Conservation (phyloP, 2,329 filamentous ascomycete species). For the Epichloe scottii region DNA sequence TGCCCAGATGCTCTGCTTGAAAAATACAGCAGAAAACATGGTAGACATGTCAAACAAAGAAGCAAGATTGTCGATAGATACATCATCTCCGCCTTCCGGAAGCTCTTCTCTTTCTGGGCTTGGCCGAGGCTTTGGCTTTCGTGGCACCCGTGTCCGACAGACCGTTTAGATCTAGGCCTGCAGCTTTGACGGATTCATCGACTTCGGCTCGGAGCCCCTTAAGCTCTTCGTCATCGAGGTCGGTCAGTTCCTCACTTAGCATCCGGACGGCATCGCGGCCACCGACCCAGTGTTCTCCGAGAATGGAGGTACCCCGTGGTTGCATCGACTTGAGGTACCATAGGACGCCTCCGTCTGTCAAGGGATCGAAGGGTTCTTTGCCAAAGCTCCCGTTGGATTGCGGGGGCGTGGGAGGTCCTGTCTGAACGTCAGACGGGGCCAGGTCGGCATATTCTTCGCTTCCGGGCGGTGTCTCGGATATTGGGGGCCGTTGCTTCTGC, state of each 20-base stretch:
- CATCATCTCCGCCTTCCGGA: constrained; percentile 22
- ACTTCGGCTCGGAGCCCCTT: constrained; percentile 52
- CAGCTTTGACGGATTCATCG: constrained; percentile 26
- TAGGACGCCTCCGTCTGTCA: constrained; percentile 65
- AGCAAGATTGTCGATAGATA: not conserved
- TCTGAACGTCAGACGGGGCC: constrained; percentile 16
- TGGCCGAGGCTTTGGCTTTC: constrained; percentile 17
- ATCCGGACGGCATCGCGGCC: constrained; percentile 53
- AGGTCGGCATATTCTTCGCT: constrained; percentile 31
- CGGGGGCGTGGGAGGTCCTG: constrained; percentile 51
- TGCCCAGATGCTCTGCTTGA: not conserved
- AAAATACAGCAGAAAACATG: not conserved
- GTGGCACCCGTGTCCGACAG: constrained; percentile 7
- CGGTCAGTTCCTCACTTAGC: constrained; percentile 79
- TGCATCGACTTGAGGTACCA: constrained; percentile 83
- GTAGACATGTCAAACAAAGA: not conserved
- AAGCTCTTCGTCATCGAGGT: constrained; percentile 84
- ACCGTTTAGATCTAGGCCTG: constrained; percentile 13
- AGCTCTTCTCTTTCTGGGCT: constrained; percentile 21
- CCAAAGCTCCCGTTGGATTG: constrained; percentile 48
- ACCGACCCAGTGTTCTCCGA: constrained; percentile 52
- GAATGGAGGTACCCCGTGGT: constrained; percentile 64
- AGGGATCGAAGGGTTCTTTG: constrained; percentile 35
- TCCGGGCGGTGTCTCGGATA: constrained; percentile 33
- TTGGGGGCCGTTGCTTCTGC: constrained; percentile 12